These are phyloP conservation scores for Tricholoma flavovirens DNA, from an alignment of 768 basidiomycete genomes.

Conservation along the genomic window DNA sequence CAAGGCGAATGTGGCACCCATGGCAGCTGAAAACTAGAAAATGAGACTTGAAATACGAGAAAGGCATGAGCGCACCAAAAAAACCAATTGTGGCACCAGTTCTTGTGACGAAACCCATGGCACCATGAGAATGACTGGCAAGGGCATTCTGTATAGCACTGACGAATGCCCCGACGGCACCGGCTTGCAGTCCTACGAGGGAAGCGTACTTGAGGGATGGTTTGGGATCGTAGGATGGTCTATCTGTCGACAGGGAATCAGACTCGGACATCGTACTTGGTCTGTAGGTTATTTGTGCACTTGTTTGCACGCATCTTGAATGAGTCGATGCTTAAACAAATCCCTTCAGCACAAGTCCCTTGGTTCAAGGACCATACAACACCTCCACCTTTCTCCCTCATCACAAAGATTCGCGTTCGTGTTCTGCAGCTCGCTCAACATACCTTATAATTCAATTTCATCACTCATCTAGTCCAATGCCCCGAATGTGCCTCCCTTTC, in stretches of 20 bases:
- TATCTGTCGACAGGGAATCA: conserved; percentile 22
- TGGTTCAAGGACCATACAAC: conserved; percentile 33
- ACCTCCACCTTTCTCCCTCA: conserved; percentile 36
- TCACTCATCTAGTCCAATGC: conserved; percentile 22
- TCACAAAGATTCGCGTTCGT: conserved; percentile 41
- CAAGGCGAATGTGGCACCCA: conserved; percentile 82
- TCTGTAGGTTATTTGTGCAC: conserved; percentile 17
- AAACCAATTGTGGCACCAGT: conserved; percentile 88
- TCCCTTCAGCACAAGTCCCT: conserved; percentile 5
- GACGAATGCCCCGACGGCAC: conserved; percentile 60
- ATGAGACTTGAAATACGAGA: neutral
- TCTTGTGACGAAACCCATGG: conserved; percentile 80
- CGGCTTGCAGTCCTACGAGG: conserved; percentile 56
- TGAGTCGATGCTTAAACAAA: neutral
- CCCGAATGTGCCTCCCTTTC: conserved; percentile 27
- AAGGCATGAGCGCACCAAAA: conserved; percentile 60
- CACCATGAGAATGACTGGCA: conserved; percentile 69
- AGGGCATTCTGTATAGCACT: conserved; percentile 75
- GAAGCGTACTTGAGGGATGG: conserved; percentile 52
- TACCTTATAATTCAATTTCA: neutral
- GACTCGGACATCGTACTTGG: conserved; percentile 1
- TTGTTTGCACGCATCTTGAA: neutral
- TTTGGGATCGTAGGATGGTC: conserved; percentile 40
- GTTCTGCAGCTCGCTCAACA: neutral
- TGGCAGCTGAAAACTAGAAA: conserved; percentile 55